Evolutionary conservation across 2,329 filamentous ascomycete species (phyloP).

Genomic region (Orbilia brochopaga): DNA sequence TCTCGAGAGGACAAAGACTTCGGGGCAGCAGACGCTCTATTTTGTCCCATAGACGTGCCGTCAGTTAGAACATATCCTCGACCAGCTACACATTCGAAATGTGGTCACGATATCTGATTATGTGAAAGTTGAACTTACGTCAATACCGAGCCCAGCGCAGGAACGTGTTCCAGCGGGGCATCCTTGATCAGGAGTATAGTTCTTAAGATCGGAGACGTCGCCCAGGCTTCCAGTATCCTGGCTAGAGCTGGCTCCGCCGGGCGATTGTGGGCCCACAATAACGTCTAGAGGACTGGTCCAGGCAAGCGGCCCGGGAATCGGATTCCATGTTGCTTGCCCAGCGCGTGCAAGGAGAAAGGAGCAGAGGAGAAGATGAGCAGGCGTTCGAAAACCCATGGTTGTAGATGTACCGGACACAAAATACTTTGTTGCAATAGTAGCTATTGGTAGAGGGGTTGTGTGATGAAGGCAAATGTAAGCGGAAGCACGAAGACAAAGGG

Average conservation of each 20-base stretch:
- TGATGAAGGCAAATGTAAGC: too few species aligned
- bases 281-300: too few species aligned
- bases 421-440: too few species aligned
- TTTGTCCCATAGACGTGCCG: neutral
- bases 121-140: conserved; percentile 11
- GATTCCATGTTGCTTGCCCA: conserved; percentile 20
- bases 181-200: neutral
- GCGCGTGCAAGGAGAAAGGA: conserved; percentile 17
- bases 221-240: neutral
- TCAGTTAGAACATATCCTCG: neutral
- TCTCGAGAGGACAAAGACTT: conserved; percentile 28
- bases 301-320: neutral
- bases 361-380: conserved; percentile 16
- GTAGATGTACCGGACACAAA: neutral
- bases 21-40: conserved; percentile 40
- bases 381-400: conserved; percentile 17
- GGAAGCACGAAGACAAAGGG: too few species aligned
- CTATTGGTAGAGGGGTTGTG: too few species aligned
- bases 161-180: conserved; percentile 15
- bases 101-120: too few species aligned
- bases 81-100: too few species aligned
- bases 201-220: too few species aligned
- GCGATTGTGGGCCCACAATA: too few species aligned
- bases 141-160: conserved; percentile 18
- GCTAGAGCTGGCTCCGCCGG: neutral